Percentiles rank a stretch among this genome's conserved stretches.
phyloP scores from a whole-genome alignment of 345 rosid species.

The Gossypium longicalyx region DNA sequence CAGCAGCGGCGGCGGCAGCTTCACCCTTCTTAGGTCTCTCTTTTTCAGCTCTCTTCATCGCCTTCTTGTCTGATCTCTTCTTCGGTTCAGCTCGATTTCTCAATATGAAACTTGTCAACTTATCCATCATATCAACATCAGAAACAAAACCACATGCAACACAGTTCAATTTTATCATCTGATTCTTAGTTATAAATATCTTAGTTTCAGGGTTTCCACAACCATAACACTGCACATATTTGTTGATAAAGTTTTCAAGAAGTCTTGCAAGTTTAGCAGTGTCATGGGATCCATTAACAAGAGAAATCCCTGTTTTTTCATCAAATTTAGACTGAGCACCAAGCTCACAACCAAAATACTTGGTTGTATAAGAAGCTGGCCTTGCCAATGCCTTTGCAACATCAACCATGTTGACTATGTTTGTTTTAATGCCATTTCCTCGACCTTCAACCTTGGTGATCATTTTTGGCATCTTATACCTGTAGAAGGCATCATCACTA shows the following conservation, averaged over 20 bases:
- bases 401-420: slow-evolving; percentile 72
- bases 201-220: slow-evolving; percentile 76
- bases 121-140: slow-evolving; percentile 74
- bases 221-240: slow-evolving; percentile 61
- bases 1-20: slow-evolving; percentile 27
- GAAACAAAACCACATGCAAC: slow-evolving; percentile 76
- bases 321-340: slow-evolving; percentile 75
- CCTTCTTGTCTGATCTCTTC: slow-evolving; percentile 59
- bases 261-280: slow-evolving; percentile 67
- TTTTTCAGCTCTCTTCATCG: slow-evolving; percentile 74
- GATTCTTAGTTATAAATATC: slow-evolving; percentile 51
- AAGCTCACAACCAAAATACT: slow-evolving; percentile 74
- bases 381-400: slow-evolving; percentile 75
- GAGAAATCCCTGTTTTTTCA: slow-evolving; percentile 57
- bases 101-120: slow-evolving; percentile 53
- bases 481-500: slow-evolving; percentile 72
- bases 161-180: slow-evolving; percentile 61
- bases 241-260: slow-evolving; percentile 67
- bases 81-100: slow-evolving; percentile 65
- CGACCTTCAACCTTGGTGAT: slow-evolving; percentile 71
- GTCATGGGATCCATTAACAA: slow-evolving; percentile 70
- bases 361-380: slow-evolving; percentile 65
- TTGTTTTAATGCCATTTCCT: slow-evolving; percentile 66
- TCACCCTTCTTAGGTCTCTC: slow-evolving; percentile 73
- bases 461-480: slow-evolving; percentile 83